Evolutionary conservation across 495 filamentous ascomycete species (phyloP).

Genomic region (Cladorrhinum samala): DNA sequence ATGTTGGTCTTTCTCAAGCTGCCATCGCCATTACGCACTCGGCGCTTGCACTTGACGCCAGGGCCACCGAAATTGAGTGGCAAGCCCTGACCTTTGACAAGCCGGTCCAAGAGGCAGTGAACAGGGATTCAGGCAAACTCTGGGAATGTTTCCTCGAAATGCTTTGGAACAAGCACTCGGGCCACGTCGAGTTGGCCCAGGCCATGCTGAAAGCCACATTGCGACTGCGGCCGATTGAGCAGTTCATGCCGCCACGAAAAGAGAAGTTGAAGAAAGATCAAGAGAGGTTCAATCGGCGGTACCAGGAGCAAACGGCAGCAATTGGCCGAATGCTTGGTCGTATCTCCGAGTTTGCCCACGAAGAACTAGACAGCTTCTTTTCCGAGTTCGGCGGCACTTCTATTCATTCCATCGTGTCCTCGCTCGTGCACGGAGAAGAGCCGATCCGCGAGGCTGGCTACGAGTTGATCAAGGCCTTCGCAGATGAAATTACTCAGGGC

Average conservation of each 20-base stretch:
- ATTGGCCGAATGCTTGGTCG: conserved; percentile 69
- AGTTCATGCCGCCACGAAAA: conserved; percentile 49
- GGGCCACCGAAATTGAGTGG: conserved; percentile 64
- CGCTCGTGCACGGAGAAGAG: conserved; percentile 61
- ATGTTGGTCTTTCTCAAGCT: conserved; percentile 35
- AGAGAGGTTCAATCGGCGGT: conserved; percentile 63
- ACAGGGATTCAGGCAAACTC: conserved; percentile 57
- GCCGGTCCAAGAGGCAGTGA: conserved; percentile 60
- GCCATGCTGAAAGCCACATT: conserved; percentile 64
- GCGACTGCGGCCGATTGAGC: conserved; percentile 64
- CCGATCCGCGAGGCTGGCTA: conserved; percentile 67
- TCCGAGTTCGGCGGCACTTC: conserved; percentile 51
- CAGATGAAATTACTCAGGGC: conserved; percentile 58
- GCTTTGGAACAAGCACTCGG: conserved; percentile 55
- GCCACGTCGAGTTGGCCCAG: conserved; percentile 59
- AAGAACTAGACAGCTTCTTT: conserved; percentile 60
- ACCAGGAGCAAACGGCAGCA: conserved; percentile 59
- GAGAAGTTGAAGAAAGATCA: conserved; percentile 45
- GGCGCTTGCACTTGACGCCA: conserved; percentile 69
- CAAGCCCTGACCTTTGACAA: conserved; percentile 53
- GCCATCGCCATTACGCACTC: conserved; percentile 61
- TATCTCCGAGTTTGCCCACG: conserved; percentile 63
- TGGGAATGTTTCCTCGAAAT: conserved; percentile 72
- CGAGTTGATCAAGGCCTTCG: conserved; percentile 73
- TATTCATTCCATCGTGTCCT: conserved; percentile 57